phyloP scores from a whole-genome alignment of 179 eudicot genomes.

The Sideroxylon spinosum region DNA sequence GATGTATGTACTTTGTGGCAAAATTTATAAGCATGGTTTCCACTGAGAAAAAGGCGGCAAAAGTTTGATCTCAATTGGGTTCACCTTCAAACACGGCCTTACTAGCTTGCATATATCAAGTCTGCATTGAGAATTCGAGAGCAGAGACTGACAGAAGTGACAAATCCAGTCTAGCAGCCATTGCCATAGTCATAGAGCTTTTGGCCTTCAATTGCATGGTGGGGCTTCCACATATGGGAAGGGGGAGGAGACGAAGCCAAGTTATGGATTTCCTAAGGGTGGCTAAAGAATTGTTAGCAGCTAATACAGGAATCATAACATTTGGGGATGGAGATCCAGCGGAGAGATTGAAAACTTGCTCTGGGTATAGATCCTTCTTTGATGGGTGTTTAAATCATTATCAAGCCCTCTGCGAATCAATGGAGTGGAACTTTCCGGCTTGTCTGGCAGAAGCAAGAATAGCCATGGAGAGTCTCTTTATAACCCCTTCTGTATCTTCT shows the following conservation, averaged over 20 bases:
- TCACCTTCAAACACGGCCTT: too few relatives aligned
- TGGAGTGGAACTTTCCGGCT: conserved; percentile 24
- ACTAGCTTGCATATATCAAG: too few relatives aligned
- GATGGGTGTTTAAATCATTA: conserved; percentile 23
- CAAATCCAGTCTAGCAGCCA: too few relatives aligned
- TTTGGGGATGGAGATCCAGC: conserved; percentile 28
- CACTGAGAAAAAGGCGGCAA: too few relatives aligned
- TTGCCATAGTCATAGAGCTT: conserved; percentile 12
- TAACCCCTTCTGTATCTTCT: conserved; percentile 29
- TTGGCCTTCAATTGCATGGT: conserved; percentile 35
- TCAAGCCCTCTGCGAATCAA: conserved; percentile 29
- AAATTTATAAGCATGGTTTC: too few relatives aligned
- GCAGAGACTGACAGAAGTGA: too few relatives aligned
- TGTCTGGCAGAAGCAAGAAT: conserved; percentile 34
- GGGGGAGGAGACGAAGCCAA: conserved; percentile 16
- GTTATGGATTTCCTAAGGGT: conserved; percentile 26
- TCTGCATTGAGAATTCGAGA: too few relatives aligned
- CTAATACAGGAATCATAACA: conserved; percentile 21
- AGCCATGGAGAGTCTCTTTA: conserved; percentile 32
- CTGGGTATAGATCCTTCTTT: conserved; percentile 22
- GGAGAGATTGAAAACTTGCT: conserved; percentile 8
- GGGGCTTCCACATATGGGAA: conserved; percentile 32
- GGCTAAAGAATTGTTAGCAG: conserved; percentile 24
- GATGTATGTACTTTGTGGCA: too few relatives aligned
- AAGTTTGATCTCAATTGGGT: too few relatives aligned